Base-by-base conservation (phyloP, 805 yeast genomes). In the Metschnikowia cerradonensis region DNA sequence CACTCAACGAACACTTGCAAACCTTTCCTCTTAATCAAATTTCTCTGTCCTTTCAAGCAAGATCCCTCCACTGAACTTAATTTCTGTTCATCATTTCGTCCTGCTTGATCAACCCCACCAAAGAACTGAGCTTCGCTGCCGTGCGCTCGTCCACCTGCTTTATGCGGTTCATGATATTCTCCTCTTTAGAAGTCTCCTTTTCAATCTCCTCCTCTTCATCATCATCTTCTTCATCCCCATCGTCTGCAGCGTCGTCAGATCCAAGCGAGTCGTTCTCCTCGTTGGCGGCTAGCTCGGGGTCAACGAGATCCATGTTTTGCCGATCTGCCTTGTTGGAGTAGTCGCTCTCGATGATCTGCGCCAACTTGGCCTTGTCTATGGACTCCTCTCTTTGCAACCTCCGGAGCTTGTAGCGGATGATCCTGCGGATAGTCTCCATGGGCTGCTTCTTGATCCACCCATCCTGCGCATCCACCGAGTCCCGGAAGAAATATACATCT, bases 401-500 rank as follows among this genome's bases (percentile, higher is more conserved):
- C 19, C 79, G 79, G 49, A 90, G 68, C 63, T 90, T 90, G 59
- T 86, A 86, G 58, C 89, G 77, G 52, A 90, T 77, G 17, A 91
- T 77, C 45, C 83, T 73, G 58, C 97, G 76, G 2, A 90, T 69
- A 30, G 83, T 81, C 26, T 79, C 77, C 60, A 90, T 73, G 3
- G 84, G 81, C 40, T 81, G 75, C 53, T 77, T 79, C 48, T 77
- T 77, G 53, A 81, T 78, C 98, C 98, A 92, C 1, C 98, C 98
- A 49, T 84, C 86, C 44, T 79, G 78, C 51, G 78, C 80, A 52
- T 82, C 83, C 20, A 60, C 60, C 23, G 50, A 31, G 1, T 57
- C 61, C 1, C 68, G 48, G 51, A 62, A 61, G 39, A 81, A 77
- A 10, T 66, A 65, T 0, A 69, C 68, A 2, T 60, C 62, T 36